Evolutionary conservation across 306 rosid genomes (phyloP).

Genomic region (Trifolium fragiferum): DNA sequence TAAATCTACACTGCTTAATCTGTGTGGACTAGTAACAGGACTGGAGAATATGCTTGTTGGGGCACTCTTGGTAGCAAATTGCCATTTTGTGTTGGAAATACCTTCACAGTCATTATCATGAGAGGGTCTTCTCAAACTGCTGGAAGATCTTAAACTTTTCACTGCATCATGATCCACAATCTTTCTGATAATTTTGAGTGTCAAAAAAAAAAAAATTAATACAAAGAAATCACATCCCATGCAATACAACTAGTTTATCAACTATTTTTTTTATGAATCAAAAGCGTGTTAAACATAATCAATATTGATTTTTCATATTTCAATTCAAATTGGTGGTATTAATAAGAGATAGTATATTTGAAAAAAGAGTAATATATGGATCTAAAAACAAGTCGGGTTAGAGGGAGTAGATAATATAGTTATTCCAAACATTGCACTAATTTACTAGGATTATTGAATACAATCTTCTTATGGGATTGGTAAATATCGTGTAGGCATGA

Average conservation of each 20-base stretch:
- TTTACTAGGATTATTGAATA: no score
- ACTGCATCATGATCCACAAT: constrained; percentile 41
- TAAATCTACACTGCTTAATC: constrained; percentile 52
- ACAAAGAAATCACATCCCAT: background rate
- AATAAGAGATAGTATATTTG: background rate
- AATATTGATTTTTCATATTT: no score
- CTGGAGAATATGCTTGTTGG: constrained; percentile 78
- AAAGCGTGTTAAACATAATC: no score
- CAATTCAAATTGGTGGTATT: no score
- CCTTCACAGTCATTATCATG: constrained; percentile 43
- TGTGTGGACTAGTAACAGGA: constrained; percentile 82
- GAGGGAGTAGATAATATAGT: no score
- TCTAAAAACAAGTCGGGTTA: no score
- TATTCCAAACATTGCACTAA: no score
- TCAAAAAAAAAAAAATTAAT: background rate
- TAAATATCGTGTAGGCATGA: no score
- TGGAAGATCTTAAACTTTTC: constrained; percentile 38
- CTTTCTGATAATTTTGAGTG: constrained; percentile 52
- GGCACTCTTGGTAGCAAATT: constrained; percentile 68
- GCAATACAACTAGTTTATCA: background rate
- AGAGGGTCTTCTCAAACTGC: constrained; percentile 43
- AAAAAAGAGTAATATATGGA: no score
- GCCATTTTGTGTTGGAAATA: constrained; percentile 46
- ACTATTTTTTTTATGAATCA: background rate
- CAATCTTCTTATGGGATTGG: no score